Conservation (phyloP, 2,329 filamentous ascomycete species). For the Torrubiella hemipterigena region DNA sequence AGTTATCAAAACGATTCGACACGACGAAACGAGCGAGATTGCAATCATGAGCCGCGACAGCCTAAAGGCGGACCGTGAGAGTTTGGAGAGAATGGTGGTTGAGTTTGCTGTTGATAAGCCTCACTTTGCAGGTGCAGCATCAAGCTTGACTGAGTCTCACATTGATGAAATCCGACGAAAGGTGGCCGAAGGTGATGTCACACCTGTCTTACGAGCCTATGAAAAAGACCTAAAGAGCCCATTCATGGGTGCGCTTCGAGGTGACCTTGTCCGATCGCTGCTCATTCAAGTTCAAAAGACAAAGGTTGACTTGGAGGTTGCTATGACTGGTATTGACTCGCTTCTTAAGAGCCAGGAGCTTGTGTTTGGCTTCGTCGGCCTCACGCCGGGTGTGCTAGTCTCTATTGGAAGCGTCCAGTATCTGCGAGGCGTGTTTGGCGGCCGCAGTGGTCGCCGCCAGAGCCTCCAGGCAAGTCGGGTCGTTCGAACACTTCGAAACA, state of each 20-base stretch:
- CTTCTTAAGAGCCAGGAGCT: conserved; percentile 92
- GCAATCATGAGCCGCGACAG: conserved; percentile 94
- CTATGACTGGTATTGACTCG: conserved; percentile 89
- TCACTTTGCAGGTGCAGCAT: conserved; percentile 36
- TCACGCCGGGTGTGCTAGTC: conserved; percentile 88
- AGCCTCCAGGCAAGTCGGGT: conserved; percentile 57
- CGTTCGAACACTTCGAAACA: conserved; percentile 70
- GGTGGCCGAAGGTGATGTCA: conserved; percentile 85
- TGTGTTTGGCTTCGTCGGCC: conserved; percentile 91
- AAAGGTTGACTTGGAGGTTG: conserved; percentile 94
- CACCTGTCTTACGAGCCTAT: conserved; percentile 80
- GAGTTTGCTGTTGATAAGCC: conserved; percentile 86
- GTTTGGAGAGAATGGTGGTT: conserved; percentile 93
- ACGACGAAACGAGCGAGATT: conserved; percentile 85
- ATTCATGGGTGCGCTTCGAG: conserved; percentile 68
- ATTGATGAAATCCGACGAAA: conserved; percentile 64
- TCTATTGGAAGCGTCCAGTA: conserved; percentile 65
- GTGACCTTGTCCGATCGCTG: conserved; percentile 79
- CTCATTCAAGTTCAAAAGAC: conserved; percentile 98
- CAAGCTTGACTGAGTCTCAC: conserved; percentile 52
- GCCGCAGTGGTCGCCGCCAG: conserved; percentile 53
- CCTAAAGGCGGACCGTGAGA: conserved; percentile 78
- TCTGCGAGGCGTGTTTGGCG: conserved; percentile 56
- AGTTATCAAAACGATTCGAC: conserved; percentile 81
- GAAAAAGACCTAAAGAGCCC: conserved; percentile 79